Evolutionary conservation across 2,329 filamentous ascomycete genomes (phyloP), one percentile per base, ranked within the genome.

Genomic region (Colletotrichum plurivorum): DNA sequence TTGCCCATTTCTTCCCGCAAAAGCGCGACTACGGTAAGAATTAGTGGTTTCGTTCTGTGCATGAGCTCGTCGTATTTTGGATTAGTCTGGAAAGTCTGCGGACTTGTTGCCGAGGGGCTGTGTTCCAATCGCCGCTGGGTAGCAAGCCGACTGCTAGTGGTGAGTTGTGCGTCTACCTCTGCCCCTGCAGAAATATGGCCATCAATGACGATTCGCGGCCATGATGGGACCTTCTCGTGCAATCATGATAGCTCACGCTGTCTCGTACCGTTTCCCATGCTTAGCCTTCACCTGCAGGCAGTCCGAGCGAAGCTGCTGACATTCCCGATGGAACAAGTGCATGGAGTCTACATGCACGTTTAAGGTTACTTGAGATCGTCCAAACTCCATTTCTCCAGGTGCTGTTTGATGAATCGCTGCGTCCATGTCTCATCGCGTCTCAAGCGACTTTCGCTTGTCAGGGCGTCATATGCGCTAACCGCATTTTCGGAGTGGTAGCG

Each of bases 341-440:
- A 15, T 43, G 13, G 41, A 5, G 12, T 13, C 41, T 43, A 43
- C 13, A 15, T 43, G 41, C 41, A 18, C 57, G 16, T 41, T 43
- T 41, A 31, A 60, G 27, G 57, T 60, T 31, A 13, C 46, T 10
- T 60, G 46, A n/a, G 46, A 25, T 43, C 57, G 22, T 60, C 46
- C 25, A 31, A 52, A 27, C 45, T 18, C 46, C 22, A 25, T 43
- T 25, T 41, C 16, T 25, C 45, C 18, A n/a, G 46, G 15, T 9
- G 9, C 2, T 60, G 46, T 52, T 59, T 48, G 56, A 39, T 48
- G 45, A 10, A 8, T 15, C 25, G 20, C 31, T 36, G 31, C 31
- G 31, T 36, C 31, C 8, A 52, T 12, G 57, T 60, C 46, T 52
- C 57, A 43, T 43, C 20, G 16, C 46, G 18, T 52, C 57, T n/a